Base-by-base conservation (phyloP, 257 asterid genomes). In the Przewalskia tangutica region DNA sequence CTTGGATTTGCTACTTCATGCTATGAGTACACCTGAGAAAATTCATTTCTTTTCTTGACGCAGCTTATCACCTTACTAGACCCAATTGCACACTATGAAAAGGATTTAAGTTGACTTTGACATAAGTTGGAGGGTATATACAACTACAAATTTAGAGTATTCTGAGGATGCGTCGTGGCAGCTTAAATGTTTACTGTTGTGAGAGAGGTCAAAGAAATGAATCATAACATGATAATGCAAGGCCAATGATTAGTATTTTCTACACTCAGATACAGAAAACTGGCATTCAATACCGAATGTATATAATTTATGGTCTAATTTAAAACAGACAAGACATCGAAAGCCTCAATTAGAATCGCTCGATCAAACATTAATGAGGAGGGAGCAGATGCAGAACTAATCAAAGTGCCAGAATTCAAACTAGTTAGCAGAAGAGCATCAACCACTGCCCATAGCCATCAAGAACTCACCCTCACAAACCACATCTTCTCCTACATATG, bases 391-490 rank as follows among this genome's bases (percentile, higher is more conserved):
- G 23, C 18, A 50, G 67, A 79, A 4, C 36, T 14, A 58, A 63
- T 80, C 51, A n/a, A 71, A 32, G 50, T 80, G 34, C 65, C 50
- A 64, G 44, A 80, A 68, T 55, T 78, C n/a, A 44, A 50, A 20
- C 46, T 44, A 55, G 42, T 23, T 36, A 55, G 53, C 11, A 67
- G 64, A 16, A 51, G 68, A 60, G 13, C 1, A 46, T 73, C 82
- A 86, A 64, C 89, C 42, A 38, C 42, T 86, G 73, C 98, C 97
- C 85, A 84, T 91, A 68, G 96, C 95, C 97, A 95, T 88, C 93
- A 95, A 88, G 89, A 95, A 92, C 83, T 95, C 97, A 46, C 96
- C 98, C 91, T 93, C 98, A n/a, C 98, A 95, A 13, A 91, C 98
- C 65, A 93, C 86, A 38, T 92, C 97, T 20, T 90, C 90, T 4